Base-by-base conservation (phyloP, 1,284 basidiomycete species). In the Phaffia rhodozyma region DNA sequence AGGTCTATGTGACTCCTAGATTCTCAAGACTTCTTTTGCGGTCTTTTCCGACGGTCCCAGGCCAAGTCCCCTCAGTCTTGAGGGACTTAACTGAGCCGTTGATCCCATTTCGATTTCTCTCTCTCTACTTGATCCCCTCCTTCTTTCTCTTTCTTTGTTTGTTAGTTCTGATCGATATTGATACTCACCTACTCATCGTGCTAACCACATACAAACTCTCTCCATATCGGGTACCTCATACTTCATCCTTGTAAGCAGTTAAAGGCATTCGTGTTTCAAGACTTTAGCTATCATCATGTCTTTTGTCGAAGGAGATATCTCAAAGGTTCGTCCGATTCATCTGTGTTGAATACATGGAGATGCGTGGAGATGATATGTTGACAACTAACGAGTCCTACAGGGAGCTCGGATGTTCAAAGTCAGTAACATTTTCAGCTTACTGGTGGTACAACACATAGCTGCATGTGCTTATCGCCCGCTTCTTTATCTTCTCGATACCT, bases 131-230 rank as follows among this genome's bases (percentile, higher is more conserved):
- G 30, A 55, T 18, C 55, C 38, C 30, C 23, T 34, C n/a, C 32
- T 7, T 49, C 50, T 68, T 70, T 55, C 69, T 71, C 70, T 43
- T 32, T 29, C 5, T 50, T 54, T 20, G 34, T 50, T 29, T 34
- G 20, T 54, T 21, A 20, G 43, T 56, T 30, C 20, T n/a, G 1
- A 1, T 23, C 34, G 21, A 5, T 9, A 16, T 54, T 23, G 9
- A 11, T 11, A 43, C 13, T 43, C 38, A 43, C 38, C 7, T 11
- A 16, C 7, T 16, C 38, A 43, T 43, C 38, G 38, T 43, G 38
- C 38, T 43, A 43, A 43, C 38, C 13, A 11, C 16, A 16, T 43
- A 43, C 7, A 16, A 2, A 2, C 7, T 43, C 16, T 43, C 5
- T 43, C 38, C 13, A 16, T 16, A 43, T 16, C 38, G 13, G 38